Evolutionary conservation across 2,329 filamentous ascomycete genomes (phyloP).

Genomic region (Bisporella sp.): DNA sequence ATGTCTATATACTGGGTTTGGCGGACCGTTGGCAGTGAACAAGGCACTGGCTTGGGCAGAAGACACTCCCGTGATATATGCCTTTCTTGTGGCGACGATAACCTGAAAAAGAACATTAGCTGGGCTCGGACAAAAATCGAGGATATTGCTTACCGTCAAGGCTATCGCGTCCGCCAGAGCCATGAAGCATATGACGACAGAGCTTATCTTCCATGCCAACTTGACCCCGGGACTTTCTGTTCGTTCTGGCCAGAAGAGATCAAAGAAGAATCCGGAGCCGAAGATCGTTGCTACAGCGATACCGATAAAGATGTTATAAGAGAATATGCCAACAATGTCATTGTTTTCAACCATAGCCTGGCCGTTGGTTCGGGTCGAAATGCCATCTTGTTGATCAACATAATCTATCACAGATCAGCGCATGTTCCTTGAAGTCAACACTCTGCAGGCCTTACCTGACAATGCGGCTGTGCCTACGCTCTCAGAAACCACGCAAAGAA

Average conservation of each 20-base stretch:
- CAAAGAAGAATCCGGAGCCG: slow-evolving; percentile 53
- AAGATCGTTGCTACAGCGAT: slow-evolving; percentile 51
- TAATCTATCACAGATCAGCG: slow-evolving; percentile 35
- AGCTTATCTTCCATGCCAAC: slow-evolving; percentile 46
- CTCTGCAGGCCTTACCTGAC: slow-evolving; percentile 33
- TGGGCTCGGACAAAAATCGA: background rate
- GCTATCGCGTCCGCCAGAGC: slow-evolving; percentile 40
- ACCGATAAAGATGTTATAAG: slow-evolving; percentile 53
- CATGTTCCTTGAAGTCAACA: background rate
- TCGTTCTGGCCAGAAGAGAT: slow-evolving; percentile 53
- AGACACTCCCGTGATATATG: slow-evolving; percentile 35
- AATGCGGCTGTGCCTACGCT: slow-evolving; percentile 48
- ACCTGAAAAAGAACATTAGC: slow-evolving; percentile 18
- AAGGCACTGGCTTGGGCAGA: slow-evolving; percentile 22
- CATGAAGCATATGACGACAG: slow-evolving; percentile 39
- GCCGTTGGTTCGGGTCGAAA: slow-evolving; percentile 32
- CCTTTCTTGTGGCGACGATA: slow-evolving; percentile 40
- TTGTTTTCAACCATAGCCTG: slow-evolving; percentile 42
- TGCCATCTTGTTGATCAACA: slow-evolving; percentile 43
- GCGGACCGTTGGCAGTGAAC: slow-evolving; percentile 28
- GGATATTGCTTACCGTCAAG: slow-evolving; percentile 31
- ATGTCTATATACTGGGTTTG: slow-evolving; percentile 36
- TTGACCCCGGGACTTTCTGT: slow-evolving; percentile 40
- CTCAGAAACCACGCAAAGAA: slow-evolving; percentile 48
- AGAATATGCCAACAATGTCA: slow-evolving; percentile 46